Percentiles rank a stretch among this genome's conserved stretches.
Conservation (phyloP, 176 grass and related monocot genomes). For the Puya raimondii region DNA sequence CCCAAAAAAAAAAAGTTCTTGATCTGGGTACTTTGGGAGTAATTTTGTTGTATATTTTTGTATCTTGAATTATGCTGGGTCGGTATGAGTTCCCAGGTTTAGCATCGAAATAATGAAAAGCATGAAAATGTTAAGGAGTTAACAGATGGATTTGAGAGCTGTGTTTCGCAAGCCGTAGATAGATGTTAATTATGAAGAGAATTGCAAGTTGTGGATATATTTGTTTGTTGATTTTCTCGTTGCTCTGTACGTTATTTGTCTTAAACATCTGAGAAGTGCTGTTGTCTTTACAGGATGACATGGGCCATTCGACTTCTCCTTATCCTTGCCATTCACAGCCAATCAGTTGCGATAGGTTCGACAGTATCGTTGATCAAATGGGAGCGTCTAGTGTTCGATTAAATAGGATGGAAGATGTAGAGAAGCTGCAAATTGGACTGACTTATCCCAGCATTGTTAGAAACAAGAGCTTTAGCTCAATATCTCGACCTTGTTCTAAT, state of each 20-base stretch:
- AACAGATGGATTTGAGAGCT: too few species aligned
- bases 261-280: too few species aligned
- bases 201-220: neutral
- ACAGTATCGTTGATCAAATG: constrained; percentile 1
- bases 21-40: too few species aligned
- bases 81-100: neutral
- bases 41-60: too few species aligned
- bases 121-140: too few species aligned
- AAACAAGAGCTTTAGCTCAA: constrained; percentile 8
- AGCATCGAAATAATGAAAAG: neutral
- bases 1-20: too few species aligned
- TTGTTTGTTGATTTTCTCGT: neutral
- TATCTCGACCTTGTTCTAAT: constrained; percentile 9
- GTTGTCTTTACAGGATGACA: constrained; percentile 11
- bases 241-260: neutral
- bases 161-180: neutral
- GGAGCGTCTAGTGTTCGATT: neutral
- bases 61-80: too few species aligned
- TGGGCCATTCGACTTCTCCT: neutral
- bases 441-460: constrained; percentile 10
- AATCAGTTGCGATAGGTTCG: constrained; percentile 5
- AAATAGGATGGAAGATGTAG: neutral
- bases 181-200: neutral
- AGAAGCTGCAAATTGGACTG: constrained; percentile 6
- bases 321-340: constrained; percentile 9